phyloP scores from a whole-genome alignment of 1,139 yeast species.

The Geotrichum fermentans region DNA sequence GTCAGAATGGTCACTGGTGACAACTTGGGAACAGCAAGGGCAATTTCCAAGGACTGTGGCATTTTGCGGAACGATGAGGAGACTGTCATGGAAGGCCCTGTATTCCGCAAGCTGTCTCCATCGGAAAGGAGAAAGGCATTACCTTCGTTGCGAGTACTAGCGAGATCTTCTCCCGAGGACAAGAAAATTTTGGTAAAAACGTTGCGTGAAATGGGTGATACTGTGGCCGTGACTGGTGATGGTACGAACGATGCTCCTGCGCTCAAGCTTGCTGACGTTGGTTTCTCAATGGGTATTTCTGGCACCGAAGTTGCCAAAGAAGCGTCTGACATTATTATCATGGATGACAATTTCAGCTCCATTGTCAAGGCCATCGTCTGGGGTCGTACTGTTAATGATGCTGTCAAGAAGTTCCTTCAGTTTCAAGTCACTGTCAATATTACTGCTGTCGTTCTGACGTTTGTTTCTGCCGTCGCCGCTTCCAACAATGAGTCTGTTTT shows the following conservation, averaged over 20 bases:
- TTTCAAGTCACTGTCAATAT: conserved; percentile 93
- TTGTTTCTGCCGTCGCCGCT: conserved; percentile 87
- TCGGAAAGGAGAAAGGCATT: conserved; percentile 56
- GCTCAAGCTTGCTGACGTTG: conserved; percentile 74
- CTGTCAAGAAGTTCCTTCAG: conserved; percentile 91
- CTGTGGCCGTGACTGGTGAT: conserved; percentile 98
- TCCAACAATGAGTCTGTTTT: conserved; percentile 74
- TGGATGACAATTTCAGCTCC: conserved; percentile 93
- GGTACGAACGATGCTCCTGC: conserved; percentile 89
- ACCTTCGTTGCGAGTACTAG: conserved; percentile 76
- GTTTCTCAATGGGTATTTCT: conserved; percentile 78
- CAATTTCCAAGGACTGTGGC: conserved; percentile 83
- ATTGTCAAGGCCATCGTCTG: conserved; percentile 96
- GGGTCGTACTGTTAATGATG: conserved; percentile 95
- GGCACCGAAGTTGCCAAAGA: conserved; percentile 83
- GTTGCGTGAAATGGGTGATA: conserved; percentile 76
- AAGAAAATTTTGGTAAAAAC: conserved; percentile 80
- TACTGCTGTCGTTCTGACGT: conserved; percentile 89
- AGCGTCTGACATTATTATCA: conserved; percentile 71
- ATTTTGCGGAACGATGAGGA: conserved; percentile 52
- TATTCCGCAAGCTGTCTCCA: conserved; percentile 61
- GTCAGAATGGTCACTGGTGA: conserved; percentile 99
- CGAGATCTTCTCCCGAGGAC: conserved; percentile 94
- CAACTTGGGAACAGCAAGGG: conserved; percentile 80
- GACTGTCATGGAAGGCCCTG: conserved; percentile 90